phyloP scores from a whole-genome alignment of 106 monocot species.

The Amphibolis antarctica region DNA sequence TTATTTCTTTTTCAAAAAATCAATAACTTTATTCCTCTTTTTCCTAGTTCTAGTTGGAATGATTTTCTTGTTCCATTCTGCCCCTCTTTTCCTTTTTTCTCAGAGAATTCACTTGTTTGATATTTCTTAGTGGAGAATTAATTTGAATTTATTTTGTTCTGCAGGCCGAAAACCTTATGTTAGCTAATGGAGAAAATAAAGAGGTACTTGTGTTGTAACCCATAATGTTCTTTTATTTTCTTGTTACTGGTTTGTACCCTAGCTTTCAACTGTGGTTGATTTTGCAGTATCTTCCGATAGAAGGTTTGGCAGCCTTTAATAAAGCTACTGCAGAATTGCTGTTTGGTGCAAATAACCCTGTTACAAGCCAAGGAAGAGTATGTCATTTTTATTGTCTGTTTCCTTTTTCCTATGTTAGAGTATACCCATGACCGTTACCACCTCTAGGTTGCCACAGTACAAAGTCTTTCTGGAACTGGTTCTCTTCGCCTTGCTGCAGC shows the following conservation, averaged over 20 bases:
- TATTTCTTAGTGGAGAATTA: too few species aligned
- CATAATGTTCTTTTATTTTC: not conserved
- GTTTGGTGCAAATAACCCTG: constrained; percentile 75
- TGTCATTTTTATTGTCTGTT: not conserved
- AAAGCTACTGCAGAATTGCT: constrained; percentile 85
- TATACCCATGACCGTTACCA: not conserved
- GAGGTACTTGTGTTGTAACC: constrained; percentile 36
- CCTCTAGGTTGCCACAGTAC: constrained; percentile 81
- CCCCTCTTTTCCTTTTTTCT: too few species aligned
- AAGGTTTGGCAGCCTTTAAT: constrained; percentile 94
- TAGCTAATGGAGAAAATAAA: constrained; percentile 93
- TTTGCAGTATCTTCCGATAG: constrained; percentile 96
- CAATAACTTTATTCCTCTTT: not conserved
- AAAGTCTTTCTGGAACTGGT: constrained; percentile 96
- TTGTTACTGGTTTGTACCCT: not conserved
- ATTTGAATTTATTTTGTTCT: constrained; percentile 6
- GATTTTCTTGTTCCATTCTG: not conserved
- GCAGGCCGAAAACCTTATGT: constrained; percentile 91
- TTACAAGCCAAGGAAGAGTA: constrained; percentile 61
- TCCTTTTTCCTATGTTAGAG: not conserved
- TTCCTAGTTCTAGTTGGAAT: too few species aligned
- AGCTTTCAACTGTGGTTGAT: constrained; percentile 1
- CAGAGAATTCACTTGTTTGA: not conserved
- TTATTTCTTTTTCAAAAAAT: not conserved
- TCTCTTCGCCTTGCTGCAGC: constrained; percentile 99